Conservation (phyloP, 2,329 filamentous ascomycete genomes). For the Botrytis paeoniae region DNA sequence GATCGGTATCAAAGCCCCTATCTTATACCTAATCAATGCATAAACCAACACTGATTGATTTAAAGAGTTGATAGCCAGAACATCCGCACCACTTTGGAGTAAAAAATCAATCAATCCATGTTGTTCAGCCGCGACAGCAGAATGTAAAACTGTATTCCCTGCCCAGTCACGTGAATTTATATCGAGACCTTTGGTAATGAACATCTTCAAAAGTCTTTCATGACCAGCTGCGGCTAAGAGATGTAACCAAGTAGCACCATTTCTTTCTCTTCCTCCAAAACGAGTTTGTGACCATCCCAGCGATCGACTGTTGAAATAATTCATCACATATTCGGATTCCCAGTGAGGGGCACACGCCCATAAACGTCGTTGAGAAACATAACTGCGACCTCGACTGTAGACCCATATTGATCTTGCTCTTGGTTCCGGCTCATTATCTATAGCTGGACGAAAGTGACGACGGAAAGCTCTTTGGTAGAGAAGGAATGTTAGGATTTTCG, state of each 20-base stretch:
- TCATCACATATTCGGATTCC: constrained; percentile 15
- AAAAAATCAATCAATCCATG: not conserved
- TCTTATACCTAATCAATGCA: not conserved
- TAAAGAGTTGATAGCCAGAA: not conserved
- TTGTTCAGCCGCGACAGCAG: not conserved
- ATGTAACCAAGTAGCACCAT: constrained; percentile 20
- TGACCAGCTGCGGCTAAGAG: constrained; percentile 5
- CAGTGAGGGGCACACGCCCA: constrained; percentile 9
- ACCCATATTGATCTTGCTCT: constrained; percentile 17
- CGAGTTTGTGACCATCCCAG: constrained; percentile 13
- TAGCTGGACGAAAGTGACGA: constrained; percentile 9
- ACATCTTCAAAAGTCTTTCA: constrained; percentile 10
- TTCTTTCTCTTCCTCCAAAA: constrained; percentile 18
- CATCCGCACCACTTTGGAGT: not conserved
- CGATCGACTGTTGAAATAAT: constrained; percentile 9
- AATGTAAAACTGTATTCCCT: constrained; percentile 12
- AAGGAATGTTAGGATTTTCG: not conserved
- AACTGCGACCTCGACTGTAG: constrained; percentile 17
- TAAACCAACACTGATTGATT: constrained; percentile 14
- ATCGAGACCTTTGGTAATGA: constrained; percentile 12
- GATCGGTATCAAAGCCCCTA: not conserved
- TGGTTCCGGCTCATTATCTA: constrained; percentile 11
- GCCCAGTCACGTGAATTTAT: constrained; percentile 16
- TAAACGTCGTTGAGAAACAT: constrained; percentile 16
- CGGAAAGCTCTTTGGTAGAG: constrained; percentile 19